Evolutionary conservation across 2,329 filamentous ascomycete species (phyloP).

Genomic region (Purpureocillium lavendulum): DNA sequence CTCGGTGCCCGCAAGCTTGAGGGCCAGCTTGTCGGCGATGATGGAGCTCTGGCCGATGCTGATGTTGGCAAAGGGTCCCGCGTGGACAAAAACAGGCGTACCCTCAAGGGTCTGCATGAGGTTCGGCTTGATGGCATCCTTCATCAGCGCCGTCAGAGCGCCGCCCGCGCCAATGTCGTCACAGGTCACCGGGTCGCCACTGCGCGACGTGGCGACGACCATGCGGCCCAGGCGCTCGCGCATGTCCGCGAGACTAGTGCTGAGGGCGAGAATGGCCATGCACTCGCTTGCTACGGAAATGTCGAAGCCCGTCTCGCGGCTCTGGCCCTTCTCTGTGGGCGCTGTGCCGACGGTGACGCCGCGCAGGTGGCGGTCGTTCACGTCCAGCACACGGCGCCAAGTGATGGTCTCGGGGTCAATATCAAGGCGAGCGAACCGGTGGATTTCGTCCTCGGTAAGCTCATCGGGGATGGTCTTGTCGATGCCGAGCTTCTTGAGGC

Average conservation of each 20-base stretch:
- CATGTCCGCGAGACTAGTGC: constrained; percentile 80
- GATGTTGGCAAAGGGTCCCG: constrained; percentile 96
- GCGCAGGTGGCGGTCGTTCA: constrained; percentile 91
- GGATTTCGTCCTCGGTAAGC: constrained; percentile 82
- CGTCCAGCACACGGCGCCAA: constrained; percentile 91
- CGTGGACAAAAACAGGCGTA: constrained; percentile 95
- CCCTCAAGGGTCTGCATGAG: constrained; percentile 97
- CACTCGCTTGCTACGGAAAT: constrained; percentile 97
- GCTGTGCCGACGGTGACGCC: constrained; percentile 84
- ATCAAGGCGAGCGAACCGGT: constrained; percentile 82
- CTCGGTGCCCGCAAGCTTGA: constrained; percentile 94
- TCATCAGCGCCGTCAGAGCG: constrained; percentile 90
- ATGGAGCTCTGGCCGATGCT: constrained; percentile 95
- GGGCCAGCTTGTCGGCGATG: constrained; percentile 85
- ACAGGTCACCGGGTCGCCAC: constrained; percentile 86
- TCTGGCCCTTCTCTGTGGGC: constrained; percentile 81
- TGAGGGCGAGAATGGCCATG: constrained; percentile 95
- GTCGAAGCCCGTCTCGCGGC: constrained; percentile 86
- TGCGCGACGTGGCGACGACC: constrained; percentile 83
- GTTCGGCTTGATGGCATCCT: constrained; percentile 97
- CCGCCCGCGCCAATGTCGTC: constrained; percentile 92
- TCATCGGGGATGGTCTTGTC: constrained; percentile 90
- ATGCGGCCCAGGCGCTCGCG: constrained; percentile 88
- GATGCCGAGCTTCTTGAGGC: constrained; percentile 92
- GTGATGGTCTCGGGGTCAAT: constrained; percentile 97